These are phyloP conservation scores for Heracleum sosnowskyi DNA, from an alignment of 129 eudicot genomes.

Conservation along the genomic window DNA sequence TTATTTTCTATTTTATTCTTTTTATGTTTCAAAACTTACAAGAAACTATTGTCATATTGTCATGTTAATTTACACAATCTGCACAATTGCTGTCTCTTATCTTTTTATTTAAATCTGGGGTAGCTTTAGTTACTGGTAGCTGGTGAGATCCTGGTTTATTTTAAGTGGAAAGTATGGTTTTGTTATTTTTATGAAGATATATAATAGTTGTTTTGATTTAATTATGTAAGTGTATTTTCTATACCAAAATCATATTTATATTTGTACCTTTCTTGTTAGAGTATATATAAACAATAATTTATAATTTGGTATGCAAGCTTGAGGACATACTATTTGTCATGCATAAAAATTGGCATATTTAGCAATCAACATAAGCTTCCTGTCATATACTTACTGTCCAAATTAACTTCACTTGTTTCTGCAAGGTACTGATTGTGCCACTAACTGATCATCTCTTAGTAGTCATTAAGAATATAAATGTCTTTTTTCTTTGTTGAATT, in stretches of 20 bases:
- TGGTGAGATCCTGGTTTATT: too few relatives aligned
- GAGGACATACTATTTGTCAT: background rate
- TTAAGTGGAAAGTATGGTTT: slow-evolving; percentile 2
- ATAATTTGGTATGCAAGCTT: background rate
- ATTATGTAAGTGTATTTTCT: background rate
- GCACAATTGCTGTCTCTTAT: too few relatives aligned
- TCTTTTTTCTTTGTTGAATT: too few relatives aligned
- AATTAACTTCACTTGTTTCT: background rate
- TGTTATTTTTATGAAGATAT: background rate
- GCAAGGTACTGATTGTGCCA: slow-evolving; percentile 8
- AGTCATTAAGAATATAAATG: too few relatives aligned
- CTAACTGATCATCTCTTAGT: too few relatives aligned
- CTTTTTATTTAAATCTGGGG: too few relatives aligned
- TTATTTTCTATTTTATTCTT: too few relatives aligned
- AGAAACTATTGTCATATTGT: too few relatives aligned
- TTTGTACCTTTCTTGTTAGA: background rate
- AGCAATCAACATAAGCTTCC: background rate
- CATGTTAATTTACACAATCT: too few relatives aligned
- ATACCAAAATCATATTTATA: background rate
- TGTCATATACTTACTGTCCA: slow-evolving; percentile 39
- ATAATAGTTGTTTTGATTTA: background rate
- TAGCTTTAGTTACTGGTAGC: too few relatives aligned
- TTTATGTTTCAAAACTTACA: too few relatives aligned
- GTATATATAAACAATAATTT: background rate
- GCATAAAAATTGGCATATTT: background rate